Evolutionary conservation across 2,329 filamentous ascomycete genomes (phyloP).

Genomic region (Colletotrichum viniferum): DNA sequence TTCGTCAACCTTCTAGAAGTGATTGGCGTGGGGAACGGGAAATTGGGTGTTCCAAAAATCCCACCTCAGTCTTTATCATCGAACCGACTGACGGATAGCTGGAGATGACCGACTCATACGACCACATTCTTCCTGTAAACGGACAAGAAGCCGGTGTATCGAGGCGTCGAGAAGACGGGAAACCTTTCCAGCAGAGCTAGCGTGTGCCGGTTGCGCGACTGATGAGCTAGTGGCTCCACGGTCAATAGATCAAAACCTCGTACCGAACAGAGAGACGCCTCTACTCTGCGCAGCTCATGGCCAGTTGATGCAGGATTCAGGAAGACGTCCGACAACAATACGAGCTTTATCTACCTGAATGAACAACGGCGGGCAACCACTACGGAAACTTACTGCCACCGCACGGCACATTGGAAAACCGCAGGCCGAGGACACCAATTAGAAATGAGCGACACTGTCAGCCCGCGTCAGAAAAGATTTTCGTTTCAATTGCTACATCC

Average conservation of each 20-base stretch:
- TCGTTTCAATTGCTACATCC: not conserved
- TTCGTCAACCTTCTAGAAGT: slow-evolving; percentile 23
- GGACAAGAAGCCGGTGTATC: slow-evolving; percentile 2
- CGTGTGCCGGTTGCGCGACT: not conserved
- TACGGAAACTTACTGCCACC: not conserved
- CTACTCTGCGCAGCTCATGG: not conserved
- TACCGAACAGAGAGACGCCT: not conserved
- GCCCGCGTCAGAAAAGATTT: not conserved
- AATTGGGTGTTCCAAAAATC: slow-evolving; percentile 15
- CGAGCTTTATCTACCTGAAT: slow-evolving; percentile 9
- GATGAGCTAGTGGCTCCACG: not conserved
- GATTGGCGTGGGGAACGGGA: slow-evolving; percentile 22
- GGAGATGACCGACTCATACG: not conserved
- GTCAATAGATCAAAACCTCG: slow-evolving; percentile 3
- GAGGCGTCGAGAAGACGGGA: not conserved
- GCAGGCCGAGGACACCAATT: not conserved
- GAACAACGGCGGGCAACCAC: not conserved
- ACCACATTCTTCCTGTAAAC: not conserved
- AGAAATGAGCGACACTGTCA: not conserved
- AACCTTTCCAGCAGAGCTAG: not conserved
- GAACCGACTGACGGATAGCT: not conserved
- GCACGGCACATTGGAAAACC: not conserved
- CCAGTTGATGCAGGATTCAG: not conserved
- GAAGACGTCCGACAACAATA: slow-evolving; percentile 6
- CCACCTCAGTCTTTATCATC: not conserved